A percentile compares a stretch with the other conserved stretches of the same genome.
Conservation (phyloP, 1,284 basidiomycete species). For the Puccinia hordei region DNA sequence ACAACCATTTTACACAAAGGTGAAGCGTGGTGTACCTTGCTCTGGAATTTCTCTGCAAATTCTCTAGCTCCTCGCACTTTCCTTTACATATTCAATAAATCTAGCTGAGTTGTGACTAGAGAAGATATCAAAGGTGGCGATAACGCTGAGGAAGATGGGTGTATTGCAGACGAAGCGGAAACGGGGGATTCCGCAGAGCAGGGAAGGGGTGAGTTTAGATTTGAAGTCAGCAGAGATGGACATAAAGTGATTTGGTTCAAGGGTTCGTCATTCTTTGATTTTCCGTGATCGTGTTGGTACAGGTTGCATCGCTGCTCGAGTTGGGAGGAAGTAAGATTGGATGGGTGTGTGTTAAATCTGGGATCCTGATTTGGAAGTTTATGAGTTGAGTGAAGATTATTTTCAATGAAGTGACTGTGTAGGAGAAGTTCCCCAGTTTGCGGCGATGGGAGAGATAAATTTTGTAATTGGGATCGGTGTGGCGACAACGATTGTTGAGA, state of each 20-base stretch:
- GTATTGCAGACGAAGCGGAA: slow-evolving; percentile 10
- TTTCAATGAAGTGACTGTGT: slow-evolving; percentile 4
- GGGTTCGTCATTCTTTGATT: slow-evolving; percentile 21
- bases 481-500: slow-evolving; percentile 1
- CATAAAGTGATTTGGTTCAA: slow-evolving; percentile 28
- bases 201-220: slow-evolving; percentile 18
- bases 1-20: too few species aligned
- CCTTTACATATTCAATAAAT: slow-evolving; percentile 25
- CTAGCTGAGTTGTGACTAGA: background rate
- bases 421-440: slow-evolving; percentile 9
- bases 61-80: background rate
- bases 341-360: background rate
- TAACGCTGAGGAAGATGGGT: slow-evolving; percentile 7
- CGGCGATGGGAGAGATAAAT: background rate
- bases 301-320: background rate
- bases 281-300: slow-evolving; percentile 8
- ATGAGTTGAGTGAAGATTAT: background rate
- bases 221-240: background rate
- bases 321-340: background rate
- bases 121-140: slow-evolving; percentile 9
- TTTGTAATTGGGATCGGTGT: background rate
- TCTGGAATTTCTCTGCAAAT: too few species aligned
- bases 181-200: background rate
- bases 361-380: slow-evolving; percentile 1
- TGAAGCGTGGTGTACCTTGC: too few species aligned